Conservation (phyloP, 2,329 filamentous ascomycete genomes). For the Fusarium sp. region DNA sequence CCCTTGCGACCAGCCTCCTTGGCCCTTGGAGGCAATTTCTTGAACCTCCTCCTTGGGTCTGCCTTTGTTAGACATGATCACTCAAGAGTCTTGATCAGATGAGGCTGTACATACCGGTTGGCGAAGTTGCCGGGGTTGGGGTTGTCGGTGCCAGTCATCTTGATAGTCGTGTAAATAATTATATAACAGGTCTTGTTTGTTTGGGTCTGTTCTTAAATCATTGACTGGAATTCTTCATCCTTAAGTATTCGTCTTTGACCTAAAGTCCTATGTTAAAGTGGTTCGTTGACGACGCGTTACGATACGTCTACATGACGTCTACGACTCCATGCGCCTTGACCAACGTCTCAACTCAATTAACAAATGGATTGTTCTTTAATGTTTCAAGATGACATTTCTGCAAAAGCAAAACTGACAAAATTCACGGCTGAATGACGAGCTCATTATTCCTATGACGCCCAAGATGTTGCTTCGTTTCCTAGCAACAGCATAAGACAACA, state of each 20-base stretch:
- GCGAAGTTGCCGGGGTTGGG: slow-evolving; percentile 44
- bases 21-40: slow-evolving; percentile 56
- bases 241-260: not conserved
- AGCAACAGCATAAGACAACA: not conserved
- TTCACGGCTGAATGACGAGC: not conserved
- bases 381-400: slow-evolving; percentile 5
- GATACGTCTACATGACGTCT: slow-evolving; percentile 4
- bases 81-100: fast-evolving
- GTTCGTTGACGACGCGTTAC: not conserved
- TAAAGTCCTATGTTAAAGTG: not conserved
- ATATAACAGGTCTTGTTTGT: not conserved
- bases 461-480: not conserved
- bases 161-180: not conserved
- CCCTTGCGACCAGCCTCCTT: slow-evolving; percentile 65
- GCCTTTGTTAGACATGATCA: not conserved
- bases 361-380: not conserved
- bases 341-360: not conserved
- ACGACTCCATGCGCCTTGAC: not conserved
- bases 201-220: not conserved
- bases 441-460: not conserved
- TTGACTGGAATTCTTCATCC: fast-evolving
- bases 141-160: slow-evolving; percentile 38
- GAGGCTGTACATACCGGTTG: slow-evolving; percentile 32
- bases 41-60: slow-evolving; percentile 56
- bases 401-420: not conserved